Conservation (phyloP, 169 alveolate species). For the Plasmodium gonderi region DNA sequence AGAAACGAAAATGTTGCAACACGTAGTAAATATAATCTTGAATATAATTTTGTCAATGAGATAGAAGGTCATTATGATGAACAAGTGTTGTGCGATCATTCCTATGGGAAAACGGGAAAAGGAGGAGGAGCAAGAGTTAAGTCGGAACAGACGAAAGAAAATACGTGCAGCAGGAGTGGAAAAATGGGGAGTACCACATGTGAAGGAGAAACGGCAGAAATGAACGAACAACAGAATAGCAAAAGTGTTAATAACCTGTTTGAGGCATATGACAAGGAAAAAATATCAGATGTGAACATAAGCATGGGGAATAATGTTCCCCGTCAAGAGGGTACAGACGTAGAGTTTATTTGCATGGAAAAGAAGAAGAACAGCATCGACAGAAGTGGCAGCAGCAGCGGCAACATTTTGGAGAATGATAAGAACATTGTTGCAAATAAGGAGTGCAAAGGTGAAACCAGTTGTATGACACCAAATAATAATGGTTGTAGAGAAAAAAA, state of each 20-base stretch:
- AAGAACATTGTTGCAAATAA: neutral
- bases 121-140: neutral
- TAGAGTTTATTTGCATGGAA: neutral
- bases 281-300: neutral
- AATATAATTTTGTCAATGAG: neutral
- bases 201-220: neutral
- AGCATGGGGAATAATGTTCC: neutral
- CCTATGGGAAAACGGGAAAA: neutral
- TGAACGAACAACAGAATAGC: neutral
- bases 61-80: no score
- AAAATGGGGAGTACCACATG: neutral
- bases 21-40: neutral
- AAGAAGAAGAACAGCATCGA: slow-evolving; percentile 1
- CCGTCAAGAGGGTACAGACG: neutral
- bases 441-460: neutral
- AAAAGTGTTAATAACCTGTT: neutral
- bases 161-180: neutral
- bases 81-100: neutral
- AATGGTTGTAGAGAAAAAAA: neutral
- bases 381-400: no score
- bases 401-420: neutral
- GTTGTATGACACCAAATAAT: neutral
- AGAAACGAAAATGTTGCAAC: neutral
- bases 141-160: neutral
- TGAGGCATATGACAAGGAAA: slow-evolving; percentile 46